Evolutionary conservation across 176 grass and related monocot species (phyloP).

Genomic region (Juncus inflexus): DNA sequence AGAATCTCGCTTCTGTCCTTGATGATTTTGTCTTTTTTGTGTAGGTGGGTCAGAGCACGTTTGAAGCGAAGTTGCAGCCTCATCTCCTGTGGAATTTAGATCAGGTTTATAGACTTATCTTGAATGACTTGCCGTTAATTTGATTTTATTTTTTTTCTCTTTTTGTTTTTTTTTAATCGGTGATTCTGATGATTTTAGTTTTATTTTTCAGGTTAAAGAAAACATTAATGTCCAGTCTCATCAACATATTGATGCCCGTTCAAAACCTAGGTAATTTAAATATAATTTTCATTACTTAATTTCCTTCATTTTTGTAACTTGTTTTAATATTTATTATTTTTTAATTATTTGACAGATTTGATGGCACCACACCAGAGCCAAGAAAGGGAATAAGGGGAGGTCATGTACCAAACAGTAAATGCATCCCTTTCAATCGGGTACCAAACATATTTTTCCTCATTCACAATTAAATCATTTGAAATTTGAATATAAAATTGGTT

Average conservation of each 20-base stretch:
- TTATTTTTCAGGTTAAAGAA: constrained; percentile 60
- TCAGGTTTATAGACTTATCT: constrained; percentile 42
- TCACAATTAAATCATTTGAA: neutral
- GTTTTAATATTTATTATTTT: constrained; percentile 26
- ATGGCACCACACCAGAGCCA: constrained; percentile 75
- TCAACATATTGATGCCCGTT: constrained; percentile 84
- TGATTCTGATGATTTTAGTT: neutral
- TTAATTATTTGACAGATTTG: constrained; percentile 61
- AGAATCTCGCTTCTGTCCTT: too few species aligned
- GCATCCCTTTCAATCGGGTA: constrained; percentile 83
- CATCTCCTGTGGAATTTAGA: constrained; percentile 84
- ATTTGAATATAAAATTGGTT: constrained; percentile 13
- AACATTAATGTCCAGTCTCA: constrained; percentile 67
- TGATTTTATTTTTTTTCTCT: neutral
- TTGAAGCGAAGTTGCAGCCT: constrained; percentile 85
- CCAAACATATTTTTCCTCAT: constrained; percentile 21
- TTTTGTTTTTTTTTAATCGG: neutral
- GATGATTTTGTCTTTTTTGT: constrained; percentile 22
- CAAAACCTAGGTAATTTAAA: constrained; percentile 67
- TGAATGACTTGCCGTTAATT: neutral
- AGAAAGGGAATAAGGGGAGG: constrained; percentile 85
- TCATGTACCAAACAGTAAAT: constrained; percentile 95
- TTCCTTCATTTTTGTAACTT: constrained; percentile 11
- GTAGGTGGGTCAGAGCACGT: constrained; percentile 56
- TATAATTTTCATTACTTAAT: constrained; percentile 1